These are phyloP conservation scores for Thalassia testudinum DNA, from an alignment of 116 monocot species.

Conservation along the genomic window DNA sequence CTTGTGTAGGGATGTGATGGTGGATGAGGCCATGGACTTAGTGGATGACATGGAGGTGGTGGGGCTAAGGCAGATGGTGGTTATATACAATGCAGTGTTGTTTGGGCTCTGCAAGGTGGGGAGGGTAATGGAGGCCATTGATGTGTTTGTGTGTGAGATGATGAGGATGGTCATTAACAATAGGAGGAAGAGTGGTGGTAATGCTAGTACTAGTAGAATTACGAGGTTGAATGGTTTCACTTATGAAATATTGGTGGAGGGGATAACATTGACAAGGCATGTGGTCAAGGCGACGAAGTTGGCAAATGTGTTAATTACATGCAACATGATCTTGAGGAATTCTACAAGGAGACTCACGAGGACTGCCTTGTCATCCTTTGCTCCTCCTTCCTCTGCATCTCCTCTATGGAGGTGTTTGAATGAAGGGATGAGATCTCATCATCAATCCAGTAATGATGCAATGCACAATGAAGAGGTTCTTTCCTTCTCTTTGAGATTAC, in stretches of 20 bases:
- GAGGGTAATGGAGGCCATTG: slow-evolving; percentile 20
- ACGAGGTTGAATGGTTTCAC: slow-evolving; percentile 15
- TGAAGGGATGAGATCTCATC: too few relatives aligned
- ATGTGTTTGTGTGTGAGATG: too few relatives aligned
- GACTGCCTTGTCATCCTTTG: too few relatives aligned
- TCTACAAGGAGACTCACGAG: slow-evolving; percentile 23
- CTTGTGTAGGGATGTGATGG: slow-evolving; percentile 66
- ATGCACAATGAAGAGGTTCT: too few relatives aligned
- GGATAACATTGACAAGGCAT: slow-evolving; percentile 3
- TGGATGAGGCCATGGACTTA: slow-evolving; percentile 29
- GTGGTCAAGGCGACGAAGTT: slow-evolving; percentile 21
- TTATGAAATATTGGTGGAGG: slow-evolving; percentile 4
- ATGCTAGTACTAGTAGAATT: too few relatives aligned
- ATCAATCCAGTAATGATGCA: too few relatives aligned
- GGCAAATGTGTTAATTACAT: slow-evolving; percentile 18
- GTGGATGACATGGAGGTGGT: slow-evolving; percentile 32
- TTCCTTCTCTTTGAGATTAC: too few relatives aligned
- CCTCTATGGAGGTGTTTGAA: too few relatives aligned
- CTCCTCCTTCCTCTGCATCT: too few relatives aligned
- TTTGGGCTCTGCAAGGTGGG: slow-evolving; percentile 41
- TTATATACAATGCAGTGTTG: slow-evolving; percentile 44
- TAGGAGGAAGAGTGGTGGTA: too few relatives aligned
- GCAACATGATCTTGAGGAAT: slow-evolving; percentile 19
- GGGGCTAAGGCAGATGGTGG: slow-evolving; percentile 20
- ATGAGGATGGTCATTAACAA: too few relatives aligned